Evolutionary conservation across 2,329 filamentous ascomycete species (phyloP).

Genomic region (Cladosporium sp.): DNA sequence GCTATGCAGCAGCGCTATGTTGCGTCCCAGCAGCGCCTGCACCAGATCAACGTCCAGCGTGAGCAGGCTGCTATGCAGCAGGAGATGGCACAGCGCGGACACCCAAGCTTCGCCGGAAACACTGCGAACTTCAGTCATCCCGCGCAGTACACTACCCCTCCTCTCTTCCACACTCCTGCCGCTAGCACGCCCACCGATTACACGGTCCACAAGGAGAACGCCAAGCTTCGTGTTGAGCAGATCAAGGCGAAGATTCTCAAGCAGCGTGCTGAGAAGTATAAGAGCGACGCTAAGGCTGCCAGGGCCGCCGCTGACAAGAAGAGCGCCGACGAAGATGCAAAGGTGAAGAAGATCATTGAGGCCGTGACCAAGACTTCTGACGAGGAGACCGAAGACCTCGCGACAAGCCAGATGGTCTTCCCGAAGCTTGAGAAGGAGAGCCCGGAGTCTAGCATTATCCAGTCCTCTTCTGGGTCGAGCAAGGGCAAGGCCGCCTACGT

Average conservation of each 20-base stretch:
- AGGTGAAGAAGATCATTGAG: constrained; percentile 28
- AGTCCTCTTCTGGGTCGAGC: constrained; percentile 34
- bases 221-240: constrained; percentile 28
- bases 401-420: constrained; percentile 81
- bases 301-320: constrained; percentile 26
- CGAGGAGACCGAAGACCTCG: constrained; percentile 32
- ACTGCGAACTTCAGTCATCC: constrained; percentile 7
- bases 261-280: constrained; percentile 27
- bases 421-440: constrained; percentile 95
- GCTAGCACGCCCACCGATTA: background rate
- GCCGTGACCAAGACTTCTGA: constrained; percentile 24
- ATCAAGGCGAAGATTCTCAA: constrained; percentile 31
- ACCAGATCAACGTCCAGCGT: constrained; percentile 8
- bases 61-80: constrained; percentile 2
- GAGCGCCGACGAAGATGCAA: constrained; percentile 23
- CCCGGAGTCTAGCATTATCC: constrained; percentile 72
- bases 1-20: background rate
- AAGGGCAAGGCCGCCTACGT: constrained; percentile 51
- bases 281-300: constrained; percentile 16
- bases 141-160: background rate
- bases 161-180: background rate
- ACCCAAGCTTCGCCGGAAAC: background rate
- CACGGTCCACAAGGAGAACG: constrained; percentile 21
- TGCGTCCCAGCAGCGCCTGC: background rate
- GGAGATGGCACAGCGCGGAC: background rate